A percentile compares a stretch with the other conserved stretches of the same genome.
phyloP scores from a whole-genome alignment of 345 rosid species.

The Linum lewisii region DNA sequence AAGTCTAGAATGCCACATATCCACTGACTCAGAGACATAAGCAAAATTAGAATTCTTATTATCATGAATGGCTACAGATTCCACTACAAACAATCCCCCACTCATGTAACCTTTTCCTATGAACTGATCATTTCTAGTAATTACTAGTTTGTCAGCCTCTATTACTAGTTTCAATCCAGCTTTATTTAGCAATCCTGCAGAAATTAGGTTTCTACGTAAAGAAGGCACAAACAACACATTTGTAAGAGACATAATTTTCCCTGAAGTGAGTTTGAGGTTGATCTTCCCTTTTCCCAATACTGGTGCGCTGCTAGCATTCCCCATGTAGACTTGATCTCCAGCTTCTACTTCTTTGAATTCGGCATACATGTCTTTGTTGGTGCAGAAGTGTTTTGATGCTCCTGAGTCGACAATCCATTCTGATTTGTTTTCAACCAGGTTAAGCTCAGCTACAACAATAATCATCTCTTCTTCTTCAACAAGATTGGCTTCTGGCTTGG shows the following conservation, averaged over 20 bases:
- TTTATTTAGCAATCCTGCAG: neutral
- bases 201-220: neutral
- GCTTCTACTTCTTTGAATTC: neutral
- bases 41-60: neutral
- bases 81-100: neutral
- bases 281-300: neutral
- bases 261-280: neutral
- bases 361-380: neutral
- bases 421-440: neutral
- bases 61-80: neutral
- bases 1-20: neutral
- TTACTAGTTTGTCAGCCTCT: neutral
- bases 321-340: neutral
- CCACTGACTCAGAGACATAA: neutral
- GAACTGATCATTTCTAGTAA: neutral
- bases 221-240: neutral
- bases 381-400: neutral
- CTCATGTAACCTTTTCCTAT: constrained; percentile 2
- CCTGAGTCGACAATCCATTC: neutral
- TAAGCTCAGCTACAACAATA: neutral
- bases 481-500: neutral
- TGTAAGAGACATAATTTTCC: neutral
- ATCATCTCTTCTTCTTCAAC: neutral
- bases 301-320: neutral
- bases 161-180: neutral